Conservation (phyloP, 2,329 filamentous ascomycete species). For the Fusarium sp. region DNA sequence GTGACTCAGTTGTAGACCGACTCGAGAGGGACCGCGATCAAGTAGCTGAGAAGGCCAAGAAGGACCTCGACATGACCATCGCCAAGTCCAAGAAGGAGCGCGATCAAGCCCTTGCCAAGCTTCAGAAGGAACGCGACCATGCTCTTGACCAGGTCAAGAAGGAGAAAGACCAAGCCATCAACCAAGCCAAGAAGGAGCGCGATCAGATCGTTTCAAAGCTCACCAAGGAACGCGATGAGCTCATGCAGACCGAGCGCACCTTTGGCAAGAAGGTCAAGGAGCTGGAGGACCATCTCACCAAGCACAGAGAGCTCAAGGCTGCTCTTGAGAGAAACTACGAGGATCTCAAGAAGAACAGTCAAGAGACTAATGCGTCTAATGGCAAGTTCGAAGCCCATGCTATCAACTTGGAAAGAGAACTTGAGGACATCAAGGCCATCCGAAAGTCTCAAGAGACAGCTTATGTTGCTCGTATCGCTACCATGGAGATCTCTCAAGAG, state of each 20-base stretch:
- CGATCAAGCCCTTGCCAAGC: slow-evolving; percentile 36
- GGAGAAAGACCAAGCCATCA: slow-evolving; percentile 44
- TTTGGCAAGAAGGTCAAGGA: slow-evolving; percentile 48
- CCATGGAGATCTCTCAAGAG: slow-evolving; percentile 50
- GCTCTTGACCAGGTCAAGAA: slow-evolving; percentile 36
- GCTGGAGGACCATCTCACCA: slow-evolving; percentile 46
- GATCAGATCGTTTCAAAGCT: slow-evolving; percentile 38
- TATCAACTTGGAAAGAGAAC: slow-evolving; percentile 48
- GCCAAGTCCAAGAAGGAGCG: slow-evolving; percentile 46
- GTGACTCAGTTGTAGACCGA: slow-evolving; percentile 36
- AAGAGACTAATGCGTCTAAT: slow-evolving; percentile 23
- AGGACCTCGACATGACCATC: slow-evolving; percentile 41
- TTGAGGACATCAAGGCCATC: slow-evolving; percentile 46
- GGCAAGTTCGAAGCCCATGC: slow-evolving; percentile 46
- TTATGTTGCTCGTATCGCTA: slow-evolving; percentile 46
- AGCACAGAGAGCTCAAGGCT: slow-evolving; percentile 47
- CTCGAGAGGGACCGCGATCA: slow-evolving; percentile 41
- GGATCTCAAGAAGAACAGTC: slow-evolving; percentile 45
- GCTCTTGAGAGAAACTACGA: slow-evolving; percentile 49
- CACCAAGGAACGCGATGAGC: slow-evolving; percentile 46
- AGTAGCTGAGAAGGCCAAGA: slow-evolving; percentile 39
- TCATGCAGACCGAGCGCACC: slow-evolving; percentile 39
- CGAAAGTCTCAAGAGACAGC: slow-evolving; percentile 47
- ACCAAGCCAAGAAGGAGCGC: slow-evolving; percentile 42
- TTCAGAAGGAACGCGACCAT: slow-evolving; percentile 45